Evolutionary conservation across 805 yeast species (phyloP), one percentile per base, ranked within the genome.

Genomic region (Wickerhamomyces queroliae): DNA sequence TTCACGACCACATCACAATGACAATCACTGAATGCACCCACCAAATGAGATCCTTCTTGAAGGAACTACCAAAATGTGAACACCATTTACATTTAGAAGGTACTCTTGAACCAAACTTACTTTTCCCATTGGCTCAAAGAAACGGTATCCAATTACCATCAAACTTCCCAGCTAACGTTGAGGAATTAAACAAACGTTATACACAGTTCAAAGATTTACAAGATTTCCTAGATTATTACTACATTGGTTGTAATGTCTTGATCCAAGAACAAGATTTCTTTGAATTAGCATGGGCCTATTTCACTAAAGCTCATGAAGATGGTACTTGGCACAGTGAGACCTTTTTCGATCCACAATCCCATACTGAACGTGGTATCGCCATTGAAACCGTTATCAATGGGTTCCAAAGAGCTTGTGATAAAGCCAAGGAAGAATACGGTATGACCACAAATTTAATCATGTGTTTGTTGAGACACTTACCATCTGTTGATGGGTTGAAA

Each of bases 11-110:
- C 11, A 23, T 23, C 8, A 23, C 10, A 23, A 8, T 29, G 7
- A 29, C 17, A 9, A 51, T 51, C 50, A 47, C 55, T 8, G 62
- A 62, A 39, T 61, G 70, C 39, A 40, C 56, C 23, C 53, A 53
- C 13, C 59, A 63, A 38, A 68, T 72, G 68, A 63, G 62, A 39
- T 52, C 59, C 42, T 84, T 83, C 59, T 69, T 84, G 36, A 65
- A 61, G 30, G 91, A 81, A 49, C 66, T 86, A 37, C 95, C 95
- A 42, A 86, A 86, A 61, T 85, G 93, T 66, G 95, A 86, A 59
- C 91, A 85, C 58, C 95, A 86, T 56, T 75, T 85, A 44, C 95
- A 86, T 61, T 59, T 86, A 33, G 95, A 85, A 65, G 95, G 95
- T 25, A 83, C 95, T 30, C 60, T 85, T 40, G 84, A 81, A 45